Base-by-base conservation (phyloP, 2,329 filamentous ascomycete species). In the Ascosphaera apis region DNA sequence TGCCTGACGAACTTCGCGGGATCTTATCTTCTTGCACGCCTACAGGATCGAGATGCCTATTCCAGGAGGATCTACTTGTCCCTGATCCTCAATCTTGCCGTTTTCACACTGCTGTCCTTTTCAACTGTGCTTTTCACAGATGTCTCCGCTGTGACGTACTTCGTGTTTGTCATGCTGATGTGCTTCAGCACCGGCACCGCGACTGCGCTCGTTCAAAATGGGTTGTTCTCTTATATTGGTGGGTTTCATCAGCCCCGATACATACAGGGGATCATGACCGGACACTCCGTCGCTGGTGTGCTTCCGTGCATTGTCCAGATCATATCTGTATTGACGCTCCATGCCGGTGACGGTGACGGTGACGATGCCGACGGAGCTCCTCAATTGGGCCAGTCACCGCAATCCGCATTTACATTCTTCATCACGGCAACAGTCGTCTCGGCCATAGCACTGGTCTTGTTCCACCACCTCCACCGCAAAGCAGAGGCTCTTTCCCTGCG, bases 211-310 rank as follows among this genome's bases (percentile, higher is more conserved):
- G 78, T 84, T 44, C 88, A 95, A 56, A 95, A 95, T 53, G 88
- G 88, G 13, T 72, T 88, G 8, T 92, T 93, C 52, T 82, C 88
- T 2, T 95, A 84, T 51, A 83, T 82, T 2, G 72, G 79, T 3
- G 76, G 80, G 36, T 95, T 92, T 48, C 81, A 76, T 25, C 65
- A 79, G 36, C 70, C 76, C 15, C 80, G 88, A 54, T 98, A 95
- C 54, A 92, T 82, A 37, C 86, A 95, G 56, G 86, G 77, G 16
- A 83, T 95, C 54, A 95, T 98, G 84, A 74, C 76, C 2, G 88
- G 88, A 1, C 88, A 98, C 55, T 86, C 76, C 21, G 65, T 98
- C 3, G 84, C 88, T 0, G 88, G 88, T 19, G 84, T 98, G 7
- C 61, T 95, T 3, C 88, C 88, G 0, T 76, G 80, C 34, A 64